These are phyloP conservation scores for Fusarium sp. DNA, from an alignment of 2,329 filamentous ascomycete species.

Conservation along the genomic window DNA sequence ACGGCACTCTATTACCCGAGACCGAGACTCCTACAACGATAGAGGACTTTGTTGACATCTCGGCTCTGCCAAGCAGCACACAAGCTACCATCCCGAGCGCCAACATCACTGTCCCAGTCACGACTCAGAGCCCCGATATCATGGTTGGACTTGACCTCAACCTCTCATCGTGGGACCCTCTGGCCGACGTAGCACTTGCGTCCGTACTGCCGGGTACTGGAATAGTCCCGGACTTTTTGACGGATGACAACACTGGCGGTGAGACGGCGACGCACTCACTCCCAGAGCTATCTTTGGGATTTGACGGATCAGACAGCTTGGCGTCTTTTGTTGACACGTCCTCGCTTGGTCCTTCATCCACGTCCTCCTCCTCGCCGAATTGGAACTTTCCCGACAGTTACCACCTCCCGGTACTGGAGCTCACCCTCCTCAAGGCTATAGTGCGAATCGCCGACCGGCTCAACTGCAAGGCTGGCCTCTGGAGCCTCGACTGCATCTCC, in stretches of 20 bases:
- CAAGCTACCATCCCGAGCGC: conserved; percentile 5
- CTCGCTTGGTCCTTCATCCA: conserved; percentile 39
- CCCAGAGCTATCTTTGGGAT: not conserved
- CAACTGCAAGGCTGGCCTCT: conserved; percentile 59
- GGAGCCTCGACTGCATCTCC: conserved; percentile 63
- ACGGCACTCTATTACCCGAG: conserved; percentile 1
- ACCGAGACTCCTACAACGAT: conserved; percentile 12
- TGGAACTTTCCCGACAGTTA: conserved; percentile 63
- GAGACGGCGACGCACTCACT: conserved; percentile 17
- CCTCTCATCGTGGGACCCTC: conserved; percentile 44
- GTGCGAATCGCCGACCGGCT: conserved; percentile 65
- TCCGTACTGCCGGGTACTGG: conserved; percentile 35
- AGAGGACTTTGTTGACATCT: conserved; percentile 21
- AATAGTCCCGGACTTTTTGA: conserved; percentile 23
- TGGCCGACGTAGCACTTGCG: conserved; percentile 35
- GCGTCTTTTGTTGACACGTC: conserved; percentile 40
- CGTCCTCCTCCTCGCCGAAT: conserved; percentile 37
- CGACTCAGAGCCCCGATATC: conserved; percentile 26
- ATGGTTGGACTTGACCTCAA: conserved; percentile 43
- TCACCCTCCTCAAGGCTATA: conserved; percentile 64
- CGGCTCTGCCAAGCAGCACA: not conserved
- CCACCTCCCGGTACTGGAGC: conserved; percentile 63
- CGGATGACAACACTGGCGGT: conserved; percentile 14
- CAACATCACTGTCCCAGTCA: conserved; percentile 11
- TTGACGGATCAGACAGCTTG: conserved; percentile 23